Evolutionary conservation across 2,329 filamentous ascomycete genomes (phyloP).

Genomic region (Arachnopeziza araneosa): DNA sequence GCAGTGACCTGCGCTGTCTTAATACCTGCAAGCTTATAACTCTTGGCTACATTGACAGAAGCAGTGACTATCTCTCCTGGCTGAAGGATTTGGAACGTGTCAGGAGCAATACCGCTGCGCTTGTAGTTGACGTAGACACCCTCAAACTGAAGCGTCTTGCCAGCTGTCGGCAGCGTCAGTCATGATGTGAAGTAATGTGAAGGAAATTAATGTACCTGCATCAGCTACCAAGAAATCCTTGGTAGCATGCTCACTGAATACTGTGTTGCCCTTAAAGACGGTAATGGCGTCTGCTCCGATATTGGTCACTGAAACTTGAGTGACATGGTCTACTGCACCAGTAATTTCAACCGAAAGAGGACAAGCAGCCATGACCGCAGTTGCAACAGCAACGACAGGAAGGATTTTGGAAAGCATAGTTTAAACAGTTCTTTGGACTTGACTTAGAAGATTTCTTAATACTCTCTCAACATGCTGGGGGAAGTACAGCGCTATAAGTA

Average conservation of each 20-base stretch:
- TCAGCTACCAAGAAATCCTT: conserved; percentile 17
- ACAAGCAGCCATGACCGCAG: conserved; percentile 19
- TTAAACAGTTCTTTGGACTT: not conserved
- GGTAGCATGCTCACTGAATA: conserved; percentile 18
- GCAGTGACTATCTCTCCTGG: conserved; percentile 19
- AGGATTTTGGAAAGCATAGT: conserved; percentile 22
- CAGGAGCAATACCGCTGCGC: conserved; percentile 9
- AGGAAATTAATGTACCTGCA: conserved; percentile 11
- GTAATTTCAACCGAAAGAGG: conserved; percentile 21
- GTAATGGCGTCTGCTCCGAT: conserved; percentile 18
- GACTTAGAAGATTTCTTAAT: not conserved
- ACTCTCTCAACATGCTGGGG: too few species aligned
- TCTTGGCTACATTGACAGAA: conserved; percentile 21
- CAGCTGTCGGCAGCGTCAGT: conserved; percentile 12
- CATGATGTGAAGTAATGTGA: not conserved
- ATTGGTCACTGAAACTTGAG: conserved; percentile 20
- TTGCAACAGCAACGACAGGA: conserved; percentile 17
- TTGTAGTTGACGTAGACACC: conserved; percentile 23
- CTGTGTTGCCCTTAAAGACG: conserved; percentile 25
- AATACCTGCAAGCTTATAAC: conserved; percentile 18
- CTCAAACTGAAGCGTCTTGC: conserved; percentile 17
- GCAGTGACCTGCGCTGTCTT: conserved; percentile 16
- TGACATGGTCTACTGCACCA: conserved; percentile 15
- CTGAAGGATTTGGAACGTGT: conserved; percentile 17
- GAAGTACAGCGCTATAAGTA: too few species aligned